A percentile compares a stretch with the other conserved stretches of the same genome.
phyloP scores from a whole-genome alignment of 345 rosid genomes.

The Melastoma malabathricum region DNA sequence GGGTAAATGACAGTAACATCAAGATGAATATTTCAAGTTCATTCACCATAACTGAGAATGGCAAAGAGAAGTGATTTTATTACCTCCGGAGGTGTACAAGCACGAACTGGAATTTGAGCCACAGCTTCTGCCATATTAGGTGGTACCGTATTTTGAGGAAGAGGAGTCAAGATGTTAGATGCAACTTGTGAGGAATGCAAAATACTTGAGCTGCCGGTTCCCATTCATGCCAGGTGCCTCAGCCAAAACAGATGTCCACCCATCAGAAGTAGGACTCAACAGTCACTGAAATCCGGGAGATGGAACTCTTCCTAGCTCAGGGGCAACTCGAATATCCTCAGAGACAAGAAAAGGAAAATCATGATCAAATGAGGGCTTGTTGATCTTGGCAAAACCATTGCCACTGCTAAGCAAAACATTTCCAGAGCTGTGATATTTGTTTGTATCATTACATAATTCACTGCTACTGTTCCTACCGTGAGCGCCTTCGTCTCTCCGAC shows the following conservation, averaged over 20 bases:
- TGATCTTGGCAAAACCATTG: constrained; percentile 12
- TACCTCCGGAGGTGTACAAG: constrained; percentile 22
- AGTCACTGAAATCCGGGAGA: constrained; percentile 52
- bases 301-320: constrained; percentile 36
- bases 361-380: constrained; percentile 34
- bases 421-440: constrained; percentile 14
- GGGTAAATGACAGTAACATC: not conserved
- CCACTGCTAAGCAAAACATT: constrained; percentile 16
- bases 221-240: constrained; percentile 41
- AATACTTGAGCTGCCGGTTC: constrained; percentile 17
- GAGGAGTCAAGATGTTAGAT: constrained; percentile 16
- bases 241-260: constrained; percentile 63
- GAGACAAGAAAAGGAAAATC: constrained; percentile 58
- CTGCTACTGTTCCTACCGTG: constrained; percentile 21
- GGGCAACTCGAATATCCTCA: constrained; percentile 33
- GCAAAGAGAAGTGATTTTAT: not conserved
- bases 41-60: too few relatives aligned
- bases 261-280: constrained; percentile 35
- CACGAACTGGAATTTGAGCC: constrained; percentile 47
- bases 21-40: too few relatives aligned
- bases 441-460: constrained; percentile 24
- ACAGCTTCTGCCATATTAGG: constrained; percentile 85
- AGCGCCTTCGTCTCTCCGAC: constrained; percentile 29
- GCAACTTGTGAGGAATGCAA: constrained; percentile 15
- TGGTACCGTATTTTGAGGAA: constrained; percentile 15